phyloP scores from a whole-genome alignment of 2,329 filamentous ascomycete genomes.

The Nigrospora oryzae region DNA sequence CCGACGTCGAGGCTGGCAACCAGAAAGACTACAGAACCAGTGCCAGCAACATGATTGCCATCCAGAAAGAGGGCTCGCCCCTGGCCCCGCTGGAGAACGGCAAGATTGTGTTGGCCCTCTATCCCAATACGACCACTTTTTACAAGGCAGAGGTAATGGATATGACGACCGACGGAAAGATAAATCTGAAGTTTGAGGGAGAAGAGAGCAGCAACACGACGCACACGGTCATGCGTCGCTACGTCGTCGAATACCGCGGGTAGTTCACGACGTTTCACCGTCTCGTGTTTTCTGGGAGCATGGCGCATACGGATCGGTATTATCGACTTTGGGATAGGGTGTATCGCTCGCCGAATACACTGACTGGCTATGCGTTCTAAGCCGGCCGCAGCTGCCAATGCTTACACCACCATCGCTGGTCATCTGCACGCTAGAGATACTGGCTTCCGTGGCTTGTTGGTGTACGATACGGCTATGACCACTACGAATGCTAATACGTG shows the following conservation, averaged over 20 bases:
- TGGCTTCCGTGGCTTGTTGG: too few species aligned
- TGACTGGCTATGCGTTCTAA: too few species aligned
- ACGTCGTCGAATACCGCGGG: slow-evolving; percentile 60
- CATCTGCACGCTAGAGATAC: too few species aligned
- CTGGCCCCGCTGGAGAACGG: slow-evolving; percentile 56
- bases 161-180: slow-evolving; percentile 46
- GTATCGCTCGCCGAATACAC: too few species aligned
- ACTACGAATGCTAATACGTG: too few species aligned
- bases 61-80: slow-evolving; percentile 49
- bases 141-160: slow-evolving; percentile 78
- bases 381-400: too few species aligned
- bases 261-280: not conserved
- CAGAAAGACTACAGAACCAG: slow-evolving; percentile 63
- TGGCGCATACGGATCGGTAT: too few species aligned
- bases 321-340: too few species aligned
- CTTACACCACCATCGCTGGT: too few species aligned
- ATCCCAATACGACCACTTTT: slow-evolving; percentile 78
- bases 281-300: too few species aligned
- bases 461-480: too few species aligned
- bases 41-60: slow-evolving; percentile 69
- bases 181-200: slow-evolving; percentile 69
- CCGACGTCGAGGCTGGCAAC: slow-evolving; percentile 64
- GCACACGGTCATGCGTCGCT: slow-evolving; percentile 67
- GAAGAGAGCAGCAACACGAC: slow-evolving; percentile 67
- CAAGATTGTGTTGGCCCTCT: slow-evolving; percentile 68